Evolutionary conservation across 108 stramenopile species (phyloP), one percentile per base, ranked within the genome.

Genomic region (Seminavis robusta): DNA sequence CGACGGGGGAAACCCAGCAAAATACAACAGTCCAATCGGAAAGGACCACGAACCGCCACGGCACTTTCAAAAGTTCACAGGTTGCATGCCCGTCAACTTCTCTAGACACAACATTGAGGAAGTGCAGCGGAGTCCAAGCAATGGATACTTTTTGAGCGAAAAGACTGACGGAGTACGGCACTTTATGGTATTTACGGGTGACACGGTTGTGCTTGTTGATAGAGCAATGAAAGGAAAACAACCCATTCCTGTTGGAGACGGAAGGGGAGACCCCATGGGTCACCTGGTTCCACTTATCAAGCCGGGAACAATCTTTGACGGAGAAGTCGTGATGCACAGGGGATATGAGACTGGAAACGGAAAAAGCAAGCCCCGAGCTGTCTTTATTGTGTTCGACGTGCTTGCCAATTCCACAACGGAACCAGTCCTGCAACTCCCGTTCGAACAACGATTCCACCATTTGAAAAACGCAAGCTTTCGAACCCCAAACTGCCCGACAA

Each of bases 121-220:
- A 48, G 84, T 97, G 1, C 93, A 95, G 57, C 53, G 77, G 27
- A 70, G 70, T 20, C 71, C 71, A 30, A 64, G 64, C 20, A 72
- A 73, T 69, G 86, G 76, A 33, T 98, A 98, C 67, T 94, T 71
- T 75, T 51, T 96, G 47, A 88, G 92, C 50, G 97, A 98, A 73
- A 98, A 98, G 81, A 95, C 95, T 39, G 97, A 98, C 61, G 97
- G 97, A 3, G 94, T 96, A 27, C 81, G 97, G 2, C 94, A 98
- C 60, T 80, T 98, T 47, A 53, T 98, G 74, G 73, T 95, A 33
- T 92, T 93, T 67, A 85, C 90, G 13, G 90, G 84, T n/a, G 72
- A 79, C 30, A 86, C 88, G 32, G 90, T 59, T 30, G 94, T 95
- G 17, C 71, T 96, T 31, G 88, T 96, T 19, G 95, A 96, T 69